Evolutionary conservation across 306 rosid species (phyloP).

Genomic region (Amphicarpaea edgeworthii): DNA sequence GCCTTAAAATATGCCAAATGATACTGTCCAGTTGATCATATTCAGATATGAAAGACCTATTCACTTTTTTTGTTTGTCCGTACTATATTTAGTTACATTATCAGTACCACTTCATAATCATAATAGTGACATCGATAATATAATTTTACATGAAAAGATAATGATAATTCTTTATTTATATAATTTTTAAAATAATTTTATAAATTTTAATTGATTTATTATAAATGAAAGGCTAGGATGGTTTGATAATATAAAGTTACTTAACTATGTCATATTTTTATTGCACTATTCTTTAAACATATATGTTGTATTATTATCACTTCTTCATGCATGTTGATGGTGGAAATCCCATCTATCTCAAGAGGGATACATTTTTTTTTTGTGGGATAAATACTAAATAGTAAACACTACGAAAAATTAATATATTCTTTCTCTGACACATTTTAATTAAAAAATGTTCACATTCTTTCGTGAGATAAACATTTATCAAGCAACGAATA

Average conservation of each 20-base stretch:
- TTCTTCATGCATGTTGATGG: neutral
- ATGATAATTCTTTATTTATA: too few relatives aligned
- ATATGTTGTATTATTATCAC: neutral
- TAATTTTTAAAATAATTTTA: too few relatives aligned
- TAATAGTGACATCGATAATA: too few relatives aligned
- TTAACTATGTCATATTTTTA: too few relatives aligned
- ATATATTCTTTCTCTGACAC: neutral
- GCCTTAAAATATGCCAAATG: slow-evolving; percentile 17
- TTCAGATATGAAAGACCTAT: slow-evolving; percentile 31
- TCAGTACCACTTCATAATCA: too few relatives aligned
- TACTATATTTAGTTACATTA: neutral
- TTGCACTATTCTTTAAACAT: too few relatives aligned
- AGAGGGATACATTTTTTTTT: neutral
- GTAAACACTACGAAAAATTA: too few relatives aligned
- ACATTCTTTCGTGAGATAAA: neutral
- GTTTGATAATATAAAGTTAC: too few relatives aligned
- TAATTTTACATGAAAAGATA: too few relatives aligned
- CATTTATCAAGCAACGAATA: neutral
- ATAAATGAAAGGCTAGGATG: too few relatives aligned
- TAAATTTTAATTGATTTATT: too few relatives aligned
- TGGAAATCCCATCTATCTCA: neutral
- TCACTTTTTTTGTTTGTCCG: slow-evolving; percentile 29
- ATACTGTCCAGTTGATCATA: slow-evolving; percentile 1
- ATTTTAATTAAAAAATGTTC: neutral
- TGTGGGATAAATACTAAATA: neutral